Conservation (phyloP, 768 basidiomycete genomes). For the Dendrothele bispora region DNA sequence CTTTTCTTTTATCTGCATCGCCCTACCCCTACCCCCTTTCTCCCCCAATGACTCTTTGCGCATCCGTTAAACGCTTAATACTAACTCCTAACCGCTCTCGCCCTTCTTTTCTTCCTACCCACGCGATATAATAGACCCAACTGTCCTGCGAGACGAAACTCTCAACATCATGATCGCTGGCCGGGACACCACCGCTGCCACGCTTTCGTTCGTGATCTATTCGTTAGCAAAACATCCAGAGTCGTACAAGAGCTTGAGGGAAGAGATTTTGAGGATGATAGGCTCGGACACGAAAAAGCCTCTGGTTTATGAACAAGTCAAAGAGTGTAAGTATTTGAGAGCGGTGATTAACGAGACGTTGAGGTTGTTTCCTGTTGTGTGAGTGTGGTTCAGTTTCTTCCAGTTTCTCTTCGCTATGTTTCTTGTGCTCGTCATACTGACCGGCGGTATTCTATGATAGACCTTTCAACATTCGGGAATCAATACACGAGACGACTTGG, state of each 20-base stretch:
- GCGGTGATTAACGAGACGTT: constrained; percentile 66
- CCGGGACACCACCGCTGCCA: constrained; percentile 45
- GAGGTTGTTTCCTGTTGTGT: constrained; percentile 58
- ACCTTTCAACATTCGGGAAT: too few species aligned
- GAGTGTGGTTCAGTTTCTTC: neutral
- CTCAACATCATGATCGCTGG: constrained; percentile 51
- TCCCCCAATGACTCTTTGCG: constrained; percentile 5
- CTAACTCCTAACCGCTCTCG: constrained; percentile 49
- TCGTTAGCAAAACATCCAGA: constrained; percentile 52
- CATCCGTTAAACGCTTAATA: constrained; percentile 49
- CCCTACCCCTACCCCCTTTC: neutral
- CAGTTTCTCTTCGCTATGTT: neutral
- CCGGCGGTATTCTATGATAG: too few species aligned
- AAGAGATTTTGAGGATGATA: constrained; percentile 55
- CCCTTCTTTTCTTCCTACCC: constrained; percentile 17
- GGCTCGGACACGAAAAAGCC: constrained; percentile 47
- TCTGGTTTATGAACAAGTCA: constrained; percentile 53
- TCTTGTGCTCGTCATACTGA: too few species aligned
- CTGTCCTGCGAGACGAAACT: constrained; percentile 22
- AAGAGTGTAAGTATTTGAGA: constrained; percentile 61
- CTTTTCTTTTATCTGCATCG: constrained; percentile 32
- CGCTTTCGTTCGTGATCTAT: constrained; percentile 42
- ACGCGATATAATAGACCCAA: neutral
- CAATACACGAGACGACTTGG: constrained; percentile 47
- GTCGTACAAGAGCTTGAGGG: constrained; percentile 45